Evolutionary conservation across 2,329 filamentous ascomycete species (phyloP), one percentile per base, ranked within the genome.

Genomic region (Fusarium luffae): DNA sequence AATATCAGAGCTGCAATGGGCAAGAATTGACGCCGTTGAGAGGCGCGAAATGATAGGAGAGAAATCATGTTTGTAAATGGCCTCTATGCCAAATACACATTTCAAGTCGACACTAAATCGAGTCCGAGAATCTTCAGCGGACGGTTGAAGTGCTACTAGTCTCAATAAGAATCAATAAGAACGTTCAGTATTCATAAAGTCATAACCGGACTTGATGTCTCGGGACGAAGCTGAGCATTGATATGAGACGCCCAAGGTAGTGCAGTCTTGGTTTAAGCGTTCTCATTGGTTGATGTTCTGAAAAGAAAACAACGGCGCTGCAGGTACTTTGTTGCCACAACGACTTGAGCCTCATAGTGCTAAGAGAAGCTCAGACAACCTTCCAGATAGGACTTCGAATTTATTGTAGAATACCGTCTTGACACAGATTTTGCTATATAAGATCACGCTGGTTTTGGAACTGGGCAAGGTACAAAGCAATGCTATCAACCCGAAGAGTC

Each of bases 21-120:
- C 58, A 82, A 60, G 63, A 79, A 59, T 63, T 83, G 80, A 59
- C 82, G 81, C 69, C 80, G 80, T 66, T 80, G 80, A 28, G 57
- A 69, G 18, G 59, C 56, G 40, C 81, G 80, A 34, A 67, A 66
- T 3, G 69, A 63, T 43, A 64, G 19, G 10, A 71, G 49, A 12
- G 55, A 54, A 44, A 68, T 49, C 77, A 81, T 79, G 51, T 59
- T 69, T 67, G 54, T 54, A 34, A 44, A 47, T 51, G 59, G 63
- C 41, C 42, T 52, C 48, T 55, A 50, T 49, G n/a, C 59, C 64
- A 46, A 60, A 59, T 47, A 62, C 54, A 52, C 61, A 46, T 37
- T 30, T 19, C 32, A 41, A 19, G 27, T 46, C 28, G 16, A 34
- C 49, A 50, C 18, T 13, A 44, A 30, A 48, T 37, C 12, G n/a